Conservation (phyloP, 2,329 filamentous ascomycete genomes). For the Colletotrichum sp. region DNA sequence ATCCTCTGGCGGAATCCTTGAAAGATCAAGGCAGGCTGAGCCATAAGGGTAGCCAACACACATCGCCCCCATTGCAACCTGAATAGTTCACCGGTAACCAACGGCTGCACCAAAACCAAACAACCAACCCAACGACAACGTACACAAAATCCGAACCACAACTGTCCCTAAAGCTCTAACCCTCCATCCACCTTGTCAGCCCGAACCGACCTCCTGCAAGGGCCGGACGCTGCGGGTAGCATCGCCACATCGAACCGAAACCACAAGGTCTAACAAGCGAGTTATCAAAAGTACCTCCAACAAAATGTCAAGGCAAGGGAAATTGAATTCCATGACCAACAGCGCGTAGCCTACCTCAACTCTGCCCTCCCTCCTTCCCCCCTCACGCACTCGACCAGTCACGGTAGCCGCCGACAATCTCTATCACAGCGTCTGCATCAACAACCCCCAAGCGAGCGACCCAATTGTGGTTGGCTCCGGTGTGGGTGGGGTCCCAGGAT, state of each 20-base stretch:
- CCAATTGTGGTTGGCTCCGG: background rate
- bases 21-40: background rate
- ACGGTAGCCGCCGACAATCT: background rate
- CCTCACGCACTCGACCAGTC: background rate
- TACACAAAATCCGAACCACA: no score
- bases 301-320: background rate
- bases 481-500: background rate
- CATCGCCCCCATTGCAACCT: background rate
- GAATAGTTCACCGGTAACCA: background rate
- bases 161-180: background rate
- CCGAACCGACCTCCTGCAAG: background rate
- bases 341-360: background rate
- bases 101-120: background rate
- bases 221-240: background rate
- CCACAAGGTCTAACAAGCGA: background rate
- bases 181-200: background rate
- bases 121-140: background rate
- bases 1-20: background rate
- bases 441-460: background rate
- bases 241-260: background rate
- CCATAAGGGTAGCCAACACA: background rate
- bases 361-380: background rate
- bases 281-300: background rate
- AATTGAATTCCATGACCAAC: background rate
- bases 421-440: background rate